Evolutionary conservation across 2,329 filamentous ascomycete genomes (phyloP), one percentile per base, ranked within the genome.

Genomic region (Xylaria sp.): DNA sequence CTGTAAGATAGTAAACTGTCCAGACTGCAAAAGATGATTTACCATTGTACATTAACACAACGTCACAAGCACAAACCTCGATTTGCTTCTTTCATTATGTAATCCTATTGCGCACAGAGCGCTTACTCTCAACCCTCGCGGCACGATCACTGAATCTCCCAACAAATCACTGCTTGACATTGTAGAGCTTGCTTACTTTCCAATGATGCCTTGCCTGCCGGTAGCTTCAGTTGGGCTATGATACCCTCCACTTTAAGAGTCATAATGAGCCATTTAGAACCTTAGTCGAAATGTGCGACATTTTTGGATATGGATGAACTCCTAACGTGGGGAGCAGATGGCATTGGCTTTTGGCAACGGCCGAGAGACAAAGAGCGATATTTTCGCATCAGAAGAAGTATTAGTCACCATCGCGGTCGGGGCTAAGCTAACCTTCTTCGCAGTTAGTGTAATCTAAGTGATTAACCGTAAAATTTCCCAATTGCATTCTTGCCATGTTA

Each of bases 171-270:
- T 25, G 2, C 28, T n/a, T 2, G 12, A 41, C 31, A 34, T 46
- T 20, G 39, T 54, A 8, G 23, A 54, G 50, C 34, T 31, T 31
- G 31, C 7, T 28, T 55, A 18, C 34, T 63, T 63, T 52, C 23
- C 23, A 55, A n/a, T 37, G 60, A 39, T 9, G n/a, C n/a, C 37
- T 62, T 62, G 2, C 25, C 60, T 13, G 31, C 18, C 3, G 60
- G 50, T 7, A 63, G 28, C 2, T 63, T 63, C 20, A 55, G 23
- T 4, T 55, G 37, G 23, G 34, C 50, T 44, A 63, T n/a, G 18
- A 63, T 44, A 15, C n/a, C 23, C n/a, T 41, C 37, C 48, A 44
- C 58, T 54, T 44, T 15, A 56, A 51, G 12, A 13, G 9, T 46
- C n/a, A 20, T n/a, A 23, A 18, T 23, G 9, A 23, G n/a, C n/a